Evolutionary conservation across 495 filamentous ascomycete genomes (phyloP).

Genomic region (Aeminium ludgeri): DNA sequence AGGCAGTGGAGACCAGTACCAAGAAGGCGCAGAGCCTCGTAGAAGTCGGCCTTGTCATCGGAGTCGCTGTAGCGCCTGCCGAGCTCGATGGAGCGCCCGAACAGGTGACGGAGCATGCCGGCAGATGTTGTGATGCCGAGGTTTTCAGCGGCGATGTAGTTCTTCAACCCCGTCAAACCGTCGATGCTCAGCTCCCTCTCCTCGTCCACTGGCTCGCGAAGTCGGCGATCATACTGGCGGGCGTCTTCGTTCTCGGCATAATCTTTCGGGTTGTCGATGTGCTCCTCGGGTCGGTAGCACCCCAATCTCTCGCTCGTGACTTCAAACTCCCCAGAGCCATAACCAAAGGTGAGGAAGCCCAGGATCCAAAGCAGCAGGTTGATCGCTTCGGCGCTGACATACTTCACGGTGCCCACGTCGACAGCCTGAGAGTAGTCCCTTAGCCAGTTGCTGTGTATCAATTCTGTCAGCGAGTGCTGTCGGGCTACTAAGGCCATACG

Average conservation of each 20-base stretch:
- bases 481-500: too few species aligned
- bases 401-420: constrained; percentile 72
- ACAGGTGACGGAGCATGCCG: constrained; percentile 51
- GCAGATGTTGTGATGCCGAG: constrained; percentile 60
- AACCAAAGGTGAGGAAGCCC: constrained; percentile 54
- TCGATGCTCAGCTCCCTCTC: constrained; percentile 61
- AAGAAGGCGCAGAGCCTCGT: constrained; percentile 69
- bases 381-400: constrained; percentile 75
- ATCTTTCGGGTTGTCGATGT: constrained; percentile 66
- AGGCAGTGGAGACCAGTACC: constrained; percentile 79
- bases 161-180: constrained; percentile 53
- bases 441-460: constrained; percentile 55
- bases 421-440: constrained; percentile 49
- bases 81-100: constrained; percentile 53
- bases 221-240: constrained; percentile 56
- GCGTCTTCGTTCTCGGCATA: constrained; percentile 80
- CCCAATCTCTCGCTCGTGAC: constrained; percentile 75
- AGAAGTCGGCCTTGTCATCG: constrained; percentile 51
- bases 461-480: too few species aligned
- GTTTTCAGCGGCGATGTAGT: constrained; percentile 74
- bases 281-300: constrained; percentile 45
- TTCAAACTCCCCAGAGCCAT: constrained; percentile 81
- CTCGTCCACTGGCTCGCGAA: constrained; percentile 72
- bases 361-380: constrained; percentile 60
- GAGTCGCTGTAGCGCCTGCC: constrained; percentile 49